These are phyloP conservation scores for Salvia miltiorrhiza DNA, from an alignment of 257 asterid species.

Conservation along the genomic window DNA sequence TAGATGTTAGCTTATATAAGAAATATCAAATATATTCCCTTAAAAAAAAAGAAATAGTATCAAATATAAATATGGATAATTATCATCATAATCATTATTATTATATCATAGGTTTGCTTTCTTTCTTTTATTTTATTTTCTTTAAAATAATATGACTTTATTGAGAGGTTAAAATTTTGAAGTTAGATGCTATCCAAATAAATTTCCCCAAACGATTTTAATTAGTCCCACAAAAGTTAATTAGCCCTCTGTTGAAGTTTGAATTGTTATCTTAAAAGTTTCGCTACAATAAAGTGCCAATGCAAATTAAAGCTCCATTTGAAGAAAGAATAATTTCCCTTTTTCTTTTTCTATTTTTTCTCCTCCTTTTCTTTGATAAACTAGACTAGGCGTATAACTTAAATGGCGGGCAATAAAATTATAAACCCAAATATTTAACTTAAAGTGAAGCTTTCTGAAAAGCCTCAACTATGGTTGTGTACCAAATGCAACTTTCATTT, in stretches of 20 bases:
- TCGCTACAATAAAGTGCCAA: not conserved
- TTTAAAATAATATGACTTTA: no score
- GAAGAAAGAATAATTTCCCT: not conserved
- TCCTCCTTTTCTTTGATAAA: no score
- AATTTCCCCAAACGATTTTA: not conserved
- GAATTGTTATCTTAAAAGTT: slow-evolving; percentile 1
- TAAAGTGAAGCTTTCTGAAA: slow-evolving; percentile 1
- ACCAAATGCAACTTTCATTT: not conserved
- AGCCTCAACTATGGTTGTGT: not conserved
- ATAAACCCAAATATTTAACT: slow-evolving; percentile 10
- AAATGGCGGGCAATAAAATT: slow-evolving; percentile 12
- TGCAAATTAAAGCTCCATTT: not conserved
- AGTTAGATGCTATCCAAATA: not conserved
- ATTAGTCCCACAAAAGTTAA: not conserved
- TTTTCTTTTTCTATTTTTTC: not conserved
- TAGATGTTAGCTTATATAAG: no score
- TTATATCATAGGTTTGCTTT: no score
- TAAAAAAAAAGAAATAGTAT: no score
- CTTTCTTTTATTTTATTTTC: no score
- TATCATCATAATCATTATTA: no score
- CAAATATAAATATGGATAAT: no score
- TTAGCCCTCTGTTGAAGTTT: not conserved
- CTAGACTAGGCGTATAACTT: not conserved
- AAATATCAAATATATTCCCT: no score
- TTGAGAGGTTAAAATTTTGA: not conserved